phyloP scores from a whole-genome alignment of 768 basidiomycete genomes.

The Agrocybe pediades region DNA sequence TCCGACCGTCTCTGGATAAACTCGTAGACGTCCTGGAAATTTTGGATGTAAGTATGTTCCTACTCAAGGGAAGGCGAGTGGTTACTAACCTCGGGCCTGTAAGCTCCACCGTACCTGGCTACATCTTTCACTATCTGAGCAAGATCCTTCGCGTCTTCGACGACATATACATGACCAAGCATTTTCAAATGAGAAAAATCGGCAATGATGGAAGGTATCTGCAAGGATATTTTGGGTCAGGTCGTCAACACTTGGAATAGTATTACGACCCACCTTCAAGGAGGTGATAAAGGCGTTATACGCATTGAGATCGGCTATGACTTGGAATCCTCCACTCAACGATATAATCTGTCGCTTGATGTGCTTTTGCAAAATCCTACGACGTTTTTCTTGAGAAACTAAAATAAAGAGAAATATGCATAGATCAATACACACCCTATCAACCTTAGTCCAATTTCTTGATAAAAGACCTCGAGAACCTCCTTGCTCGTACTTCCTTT shows the following conservation, averaged over 20 bases:
- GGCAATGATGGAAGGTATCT: constrained; percentile 78
- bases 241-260: neutral
- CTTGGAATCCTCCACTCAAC: constrained; percentile 89
- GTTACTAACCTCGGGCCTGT: constrained; percentile 80
- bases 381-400: neutral
- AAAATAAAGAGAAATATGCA: constrained; percentile 2
- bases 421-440: constrained; percentile 66
- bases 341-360: constrained; percentile 98
- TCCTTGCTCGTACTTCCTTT: constrained; percentile 95
- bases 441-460: constrained; percentile 92
- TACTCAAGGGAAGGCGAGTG: neutral
- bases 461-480: constrained; percentile 96
- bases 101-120: constrained; percentile 92
- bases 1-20: constrained; percentile 93
- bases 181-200: constrained; percentile 97
- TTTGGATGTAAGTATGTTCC: neutral
- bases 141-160: constrained; percentile 93
- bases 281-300: constrained; percentile 90
- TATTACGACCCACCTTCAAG: constrained; percentile 60
- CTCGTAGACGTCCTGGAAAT: constrained; percentile 82
- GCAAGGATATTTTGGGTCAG: neutral
- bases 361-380: constrained; percentile 93
- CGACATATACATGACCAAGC: constrained; percentile 95
- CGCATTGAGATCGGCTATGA: constrained; percentile 94
- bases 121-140: constrained; percentile 96